A percentile compares a stretch with the other conserved stretches of the same genome.
Evolutionary conservation across 768 basidiomycete genomes (phyloP).

Genomic region (Podaxis carcinomalis): DNA sequence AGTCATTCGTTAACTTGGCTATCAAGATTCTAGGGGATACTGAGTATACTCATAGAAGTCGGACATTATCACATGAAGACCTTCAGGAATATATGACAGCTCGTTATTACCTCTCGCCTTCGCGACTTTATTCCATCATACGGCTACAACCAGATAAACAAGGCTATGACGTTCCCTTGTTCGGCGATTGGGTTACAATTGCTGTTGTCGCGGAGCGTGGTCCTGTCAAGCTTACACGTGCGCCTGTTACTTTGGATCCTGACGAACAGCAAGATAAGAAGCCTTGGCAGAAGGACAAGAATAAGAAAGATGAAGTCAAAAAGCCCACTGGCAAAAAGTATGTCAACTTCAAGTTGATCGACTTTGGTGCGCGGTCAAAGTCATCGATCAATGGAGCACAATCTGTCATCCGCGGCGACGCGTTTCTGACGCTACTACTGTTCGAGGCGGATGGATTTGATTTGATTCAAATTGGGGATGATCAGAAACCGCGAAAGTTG

Average conservation of each 20-base stretch:
- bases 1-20: slow-evolving; percentile 25
- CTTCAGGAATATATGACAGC: slow-evolving; percentile 77
- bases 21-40: neutral
- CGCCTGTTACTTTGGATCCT: slow-evolving; percentile 52
- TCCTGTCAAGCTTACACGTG: slow-evolving; percentile 66
- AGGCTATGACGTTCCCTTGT: slow-evolving; percentile 87
- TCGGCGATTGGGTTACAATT: slow-evolving; percentile 93
- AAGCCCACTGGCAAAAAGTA: slow-evolving; percentile 71
- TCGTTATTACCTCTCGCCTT: slow-evolving; percentile 86
- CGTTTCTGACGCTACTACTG: slow-evolving; percentile 74
- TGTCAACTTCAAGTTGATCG: slow-evolving; percentile 80
- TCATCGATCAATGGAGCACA: slow-evolving; percentile 53
- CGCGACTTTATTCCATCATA: slow-evolving; percentile 81
- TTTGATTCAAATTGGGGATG: slow-evolving; percentile 46
- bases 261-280: slow-evolving; percentile 36
- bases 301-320: slow-evolving; percentile 23
- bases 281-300: slow-evolving; percentile 33
- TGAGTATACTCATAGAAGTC: slow-evolving; percentile 46
- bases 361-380: slow-evolving; percentile 65
- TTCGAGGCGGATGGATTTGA: slow-evolving; percentile 84
- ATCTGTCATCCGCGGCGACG: slow-evolving; percentile 72
- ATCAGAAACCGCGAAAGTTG: slow-evolving; percentile 49
- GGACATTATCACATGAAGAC: slow-evolving; percentile 67
- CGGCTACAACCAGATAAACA: slow-evolving; percentile 74
- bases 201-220: slow-evolving; percentile 93